These are phyloP conservation scores for Sarcomyxa edulis DNA, from an alignment of 768 basidiomycete species.

Conservation along the genomic window DNA sequence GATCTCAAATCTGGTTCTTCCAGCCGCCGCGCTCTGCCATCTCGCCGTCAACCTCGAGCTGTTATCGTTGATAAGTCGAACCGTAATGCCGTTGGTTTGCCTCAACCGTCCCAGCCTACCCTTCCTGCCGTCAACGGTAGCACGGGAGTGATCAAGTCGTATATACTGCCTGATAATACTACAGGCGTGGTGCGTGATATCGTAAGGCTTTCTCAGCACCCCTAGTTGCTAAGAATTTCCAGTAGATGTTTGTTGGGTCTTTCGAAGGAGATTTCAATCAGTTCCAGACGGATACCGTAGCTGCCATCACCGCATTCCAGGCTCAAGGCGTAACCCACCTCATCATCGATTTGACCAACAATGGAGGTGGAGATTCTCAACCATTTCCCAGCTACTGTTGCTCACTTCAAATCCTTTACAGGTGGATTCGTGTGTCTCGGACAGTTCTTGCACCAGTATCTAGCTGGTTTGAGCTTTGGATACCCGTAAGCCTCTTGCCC, in stretches of 20 bases:
- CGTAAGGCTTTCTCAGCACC: neutral
- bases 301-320: conserved; percentile 41
- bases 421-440: conserved; percentile 62
- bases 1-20: conserved; percentile 26
- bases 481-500: conserved; percentile 37
- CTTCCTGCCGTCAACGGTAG: conserved; percentile 40
- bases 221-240: no score
- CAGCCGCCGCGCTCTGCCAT: conserved; percentile 1
- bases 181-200: conserved; percentile 55
- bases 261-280: conserved; percentile 45
- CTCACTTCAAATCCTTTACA: conserved; percentile 13
- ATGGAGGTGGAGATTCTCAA: conserved; percentile 39
- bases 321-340: conserved; percentile 42
- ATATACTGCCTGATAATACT: conserved; percentile 46
- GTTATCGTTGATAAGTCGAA: conserved; percentile 38
- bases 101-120: conserved; percentile 41
- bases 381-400: neutral
- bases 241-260: conserved; percentile 56
- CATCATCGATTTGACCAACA: conserved; percentile 56
- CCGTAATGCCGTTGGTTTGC: conserved; percentile 37
- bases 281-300: conserved; percentile 47
- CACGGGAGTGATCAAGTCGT: conserved; percentile 49
- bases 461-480: conserved; percentile 44
- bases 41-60: conserved; percentile 21
- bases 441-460: conserved; percentile 52